Conservation (phyloP, 768 basidiomycete species). For the Suillus placidus region DNA sequence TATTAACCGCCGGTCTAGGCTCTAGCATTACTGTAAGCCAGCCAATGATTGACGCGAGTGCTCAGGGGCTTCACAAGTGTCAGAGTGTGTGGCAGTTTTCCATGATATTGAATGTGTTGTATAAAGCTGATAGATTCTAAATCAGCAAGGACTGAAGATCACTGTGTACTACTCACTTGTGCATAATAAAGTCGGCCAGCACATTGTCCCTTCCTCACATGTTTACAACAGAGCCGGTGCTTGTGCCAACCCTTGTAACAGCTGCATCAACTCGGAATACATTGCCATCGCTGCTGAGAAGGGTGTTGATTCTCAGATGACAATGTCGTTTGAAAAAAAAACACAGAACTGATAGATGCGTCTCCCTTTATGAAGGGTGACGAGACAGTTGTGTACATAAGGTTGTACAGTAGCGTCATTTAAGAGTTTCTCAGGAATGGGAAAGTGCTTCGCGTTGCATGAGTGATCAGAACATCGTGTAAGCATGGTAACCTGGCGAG, state of each 20-base stretch:
- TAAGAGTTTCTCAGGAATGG: constrained; percentile 10
- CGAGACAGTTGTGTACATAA: constrained; percentile 13
- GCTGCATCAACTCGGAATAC: constrained; percentile 7
- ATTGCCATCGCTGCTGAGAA: not conserved
- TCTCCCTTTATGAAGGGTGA: constrained; percentile 5
- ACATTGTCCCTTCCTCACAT: constrained; percentile 7
- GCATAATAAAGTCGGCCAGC: constrained; percentile 15
- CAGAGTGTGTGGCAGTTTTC: not conserved
- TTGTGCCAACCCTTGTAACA: constrained; percentile 5
- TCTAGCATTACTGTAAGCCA: not conserved
- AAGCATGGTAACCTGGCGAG: constrained; percentile 4
- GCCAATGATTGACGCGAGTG: not conserved
- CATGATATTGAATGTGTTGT: not conserved
- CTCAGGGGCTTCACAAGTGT: not conserved
- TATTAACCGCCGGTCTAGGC: too few species aligned
- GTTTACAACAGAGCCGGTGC: constrained; percentile 6
- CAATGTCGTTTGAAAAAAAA: constrained; percentile 16
- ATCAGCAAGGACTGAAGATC: not conserved
- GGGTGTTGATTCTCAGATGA: constrained; percentile 1
- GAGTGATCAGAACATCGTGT: not conserved
- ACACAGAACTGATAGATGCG: constrained; percentile 5
- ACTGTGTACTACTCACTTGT: not conserved
- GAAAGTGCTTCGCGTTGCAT: not conserved
- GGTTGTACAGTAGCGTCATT: constrained; percentile 4
- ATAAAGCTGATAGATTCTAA: constrained; percentile 3